Conservation (phyloP, 768 basidiomycete genomes). For the Phanerochaete sordida region DNA sequence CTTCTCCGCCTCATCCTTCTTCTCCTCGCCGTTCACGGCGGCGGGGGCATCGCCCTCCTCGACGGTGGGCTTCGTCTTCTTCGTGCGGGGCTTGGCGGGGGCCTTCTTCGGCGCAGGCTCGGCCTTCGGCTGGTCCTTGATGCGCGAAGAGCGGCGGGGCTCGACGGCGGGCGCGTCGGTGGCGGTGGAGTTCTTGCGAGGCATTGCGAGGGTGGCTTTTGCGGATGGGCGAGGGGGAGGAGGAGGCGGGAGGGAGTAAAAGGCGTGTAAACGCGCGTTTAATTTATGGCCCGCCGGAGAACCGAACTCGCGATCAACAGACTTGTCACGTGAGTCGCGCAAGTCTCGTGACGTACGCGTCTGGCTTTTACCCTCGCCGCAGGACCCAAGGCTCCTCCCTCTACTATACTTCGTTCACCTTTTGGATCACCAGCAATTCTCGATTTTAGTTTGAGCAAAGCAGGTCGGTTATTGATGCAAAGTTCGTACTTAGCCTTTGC, state of each 20-base stretch:
- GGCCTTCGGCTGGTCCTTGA: slow-evolving; percentile 66
- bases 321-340: slow-evolving; percentile 22
- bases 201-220: slow-evolving; percentile 39
- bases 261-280: slow-evolving; percentile 8
- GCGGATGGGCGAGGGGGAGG: slow-evolving; percentile 9
- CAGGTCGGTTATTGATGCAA: too few relatives aligned
- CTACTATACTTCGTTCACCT: too few relatives aligned
- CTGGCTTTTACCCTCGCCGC: too few relatives aligned
- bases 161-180: slow-evolving; percentile 39
- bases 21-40: slow-evolving; percentile 38
- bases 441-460: too few relatives aligned
- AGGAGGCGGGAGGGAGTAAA: slow-evolving; percentile 19
- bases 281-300: slow-evolving; percentile 9
- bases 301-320: slow-evolving; percentile 29
- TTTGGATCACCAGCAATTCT: too few relatives aligned
- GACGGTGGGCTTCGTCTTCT: slow-evolving; percentile 36
- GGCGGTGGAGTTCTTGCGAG: slow-evolving; percentile 59
- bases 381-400: neutral
- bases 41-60: slow-evolving; percentile 16
- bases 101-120: slow-evolving; percentile 53
- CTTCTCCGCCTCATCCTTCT: slow-evolving; percentile 31
- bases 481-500: too few relatives aligned
- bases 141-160: slow-evolving; percentile 72
- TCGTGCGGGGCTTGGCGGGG: slow-evolving; percentile 57
- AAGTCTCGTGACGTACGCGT: slow-evolving; percentile 6